These are phyloP conservation scores for Torrubiellomyces zombiae DNA, from an alignment of 2,329 filamentous ascomycete genomes.

Conservation along the genomic window DNA sequence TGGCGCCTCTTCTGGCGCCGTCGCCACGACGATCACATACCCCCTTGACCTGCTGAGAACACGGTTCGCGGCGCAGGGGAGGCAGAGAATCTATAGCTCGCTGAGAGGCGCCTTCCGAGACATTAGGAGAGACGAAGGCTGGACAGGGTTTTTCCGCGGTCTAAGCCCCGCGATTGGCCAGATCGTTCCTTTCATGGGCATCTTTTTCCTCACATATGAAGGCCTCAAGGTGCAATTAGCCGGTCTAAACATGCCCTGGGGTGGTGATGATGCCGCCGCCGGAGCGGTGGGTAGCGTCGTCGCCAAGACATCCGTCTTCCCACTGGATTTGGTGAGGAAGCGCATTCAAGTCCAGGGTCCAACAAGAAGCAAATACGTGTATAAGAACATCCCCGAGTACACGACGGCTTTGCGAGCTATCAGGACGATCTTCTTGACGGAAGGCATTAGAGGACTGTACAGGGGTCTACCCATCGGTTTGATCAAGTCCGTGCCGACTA, in stretches of 20 bases:
- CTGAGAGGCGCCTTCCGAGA: conserved; percentile 51
- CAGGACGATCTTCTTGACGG: conserved; percentile 46
- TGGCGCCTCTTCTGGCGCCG: conserved; percentile 66
- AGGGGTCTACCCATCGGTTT: conserved; percentile 76
- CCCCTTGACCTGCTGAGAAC: conserved; percentile 86
- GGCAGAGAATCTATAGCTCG: conserved; percentile 58
- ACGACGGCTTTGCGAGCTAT: conserved; percentile 50
- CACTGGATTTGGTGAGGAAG: conserved; percentile 83
- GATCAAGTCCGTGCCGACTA: conserved; percentile 85
- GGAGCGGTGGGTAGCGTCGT: conserved; percentile 65
- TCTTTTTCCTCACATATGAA: conserved; percentile 90
- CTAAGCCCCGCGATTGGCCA: conserved; percentile 66
- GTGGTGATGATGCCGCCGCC: conserved; percentile 67
- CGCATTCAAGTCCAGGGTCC: conserved; percentile 91
- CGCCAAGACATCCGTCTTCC: conserved; percentile 83
- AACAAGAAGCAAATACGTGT: conserved; percentile 60
- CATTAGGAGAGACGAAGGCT: conserved; percentile 62
- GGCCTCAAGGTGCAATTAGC: conserved; percentile 45
- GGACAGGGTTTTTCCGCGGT: conserved; percentile 72
- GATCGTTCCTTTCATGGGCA: conserved; percentile 91
- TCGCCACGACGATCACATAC: conserved; percentile 73
- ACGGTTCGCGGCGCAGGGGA: conserved; percentile 89
- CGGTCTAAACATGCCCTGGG: conserved; percentile 43
- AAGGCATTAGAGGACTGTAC: conserved; percentile 71
- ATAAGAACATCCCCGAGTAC: conserved; percentile 80